A percentile compares a stretch with the other conserved stretches of the same genome.
Conservation (phyloP, 2,329 filamentous ascomycete genomes). For the Paraconiothyrium sp. region DNA sequence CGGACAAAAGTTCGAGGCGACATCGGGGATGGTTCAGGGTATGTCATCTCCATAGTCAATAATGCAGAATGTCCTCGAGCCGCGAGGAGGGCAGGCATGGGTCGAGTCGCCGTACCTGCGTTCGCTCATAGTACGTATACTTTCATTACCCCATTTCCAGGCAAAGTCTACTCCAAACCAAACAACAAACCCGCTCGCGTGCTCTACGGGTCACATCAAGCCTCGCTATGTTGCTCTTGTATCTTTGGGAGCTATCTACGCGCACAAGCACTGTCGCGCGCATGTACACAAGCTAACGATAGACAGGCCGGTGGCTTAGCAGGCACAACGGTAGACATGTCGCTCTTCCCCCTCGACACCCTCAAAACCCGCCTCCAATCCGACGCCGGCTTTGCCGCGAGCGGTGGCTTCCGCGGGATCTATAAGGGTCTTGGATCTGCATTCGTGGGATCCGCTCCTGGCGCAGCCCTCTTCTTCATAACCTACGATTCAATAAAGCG, state of each 20-base stretch:
- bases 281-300: neutral
- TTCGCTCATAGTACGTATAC: slow-evolving; percentile 55
- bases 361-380: slow-evolving; percentile 98
- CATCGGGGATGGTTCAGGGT: slow-evolving; percentile 2
- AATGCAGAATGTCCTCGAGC: slow-evolving; percentile 45
- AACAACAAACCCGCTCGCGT: neutral
- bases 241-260: neutral
- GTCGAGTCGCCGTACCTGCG: slow-evolving; percentile 59
- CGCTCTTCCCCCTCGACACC: slow-evolving; percentile 97
- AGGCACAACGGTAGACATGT: slow-evolving; percentile 95
- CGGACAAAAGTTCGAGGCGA: slow-evolving; percentile 20
- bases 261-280: neutral
- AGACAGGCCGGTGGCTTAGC: slow-evolving; percentile 83
- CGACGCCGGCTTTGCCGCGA: slow-evolving; percentile 76
- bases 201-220: neutral
- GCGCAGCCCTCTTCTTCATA: slow-evolving; percentile 96
- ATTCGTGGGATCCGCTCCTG: slow-evolving; percentile 89
- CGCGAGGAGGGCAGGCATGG: slow-evolving; percentile 40
- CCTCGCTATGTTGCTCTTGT: too few relatives aligned
- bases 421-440: slow-evolving; percentile 93
- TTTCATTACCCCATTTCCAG: neutral
- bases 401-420: slow-evolving; percentile 88
- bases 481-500: slow-evolving; percentile 81
- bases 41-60: slow-evolving; percentile 15
- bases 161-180: neutral